Conservation (phyloP, 116 monocot genomes). For the Iris pallida region DNA sequence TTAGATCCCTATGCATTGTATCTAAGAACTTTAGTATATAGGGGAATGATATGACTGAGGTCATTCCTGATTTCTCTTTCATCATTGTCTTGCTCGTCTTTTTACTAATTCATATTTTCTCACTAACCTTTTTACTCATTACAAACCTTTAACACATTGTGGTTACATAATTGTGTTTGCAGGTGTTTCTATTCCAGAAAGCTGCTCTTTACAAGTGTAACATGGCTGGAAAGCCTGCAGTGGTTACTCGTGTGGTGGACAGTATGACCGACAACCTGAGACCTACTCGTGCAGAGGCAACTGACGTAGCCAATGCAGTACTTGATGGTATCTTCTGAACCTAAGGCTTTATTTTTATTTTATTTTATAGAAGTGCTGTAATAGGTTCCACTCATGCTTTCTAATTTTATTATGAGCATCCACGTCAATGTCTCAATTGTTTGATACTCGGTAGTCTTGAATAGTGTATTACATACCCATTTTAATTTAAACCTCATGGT, state of each 20-base stretch:
- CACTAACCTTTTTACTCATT: not conserved
- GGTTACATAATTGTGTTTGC: conserved; percentile 1
- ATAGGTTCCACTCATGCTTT: not conserved
- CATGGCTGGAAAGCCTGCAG: conserved; percentile 92
- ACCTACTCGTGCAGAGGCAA: conserved; percentile 94
- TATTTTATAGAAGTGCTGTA: not conserved
- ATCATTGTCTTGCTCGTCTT: not conserved
- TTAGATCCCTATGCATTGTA: too few species aligned
- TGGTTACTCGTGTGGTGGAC: conserved; percentile 88
- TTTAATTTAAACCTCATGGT: conserved; percentile 5
- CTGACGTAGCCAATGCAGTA: conserved; percentile 94
- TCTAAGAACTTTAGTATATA: too few species aligned
- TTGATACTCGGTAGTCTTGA: not conserved
- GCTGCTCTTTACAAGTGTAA: conserved; percentile 89
- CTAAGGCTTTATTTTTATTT: not conserved
- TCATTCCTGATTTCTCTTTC: not conserved
- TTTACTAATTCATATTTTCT: not conserved
- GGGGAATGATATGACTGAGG: too few species aligned
- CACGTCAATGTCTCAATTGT: too few species aligned
- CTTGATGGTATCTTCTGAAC: conserved; percentile 60
- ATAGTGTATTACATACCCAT: not conserved
- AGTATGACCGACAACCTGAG: conserved; percentile 95
- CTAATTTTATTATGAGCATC: not conserved
- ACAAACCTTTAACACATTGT: not conserved
- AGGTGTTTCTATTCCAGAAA: conserved; percentile 95